A percentile compares a stretch with the other conserved stretches of the same genome.
phyloP scores from a whole-genome alignment of 306 rosid species.

The Rubus parviflorus region DNA sequence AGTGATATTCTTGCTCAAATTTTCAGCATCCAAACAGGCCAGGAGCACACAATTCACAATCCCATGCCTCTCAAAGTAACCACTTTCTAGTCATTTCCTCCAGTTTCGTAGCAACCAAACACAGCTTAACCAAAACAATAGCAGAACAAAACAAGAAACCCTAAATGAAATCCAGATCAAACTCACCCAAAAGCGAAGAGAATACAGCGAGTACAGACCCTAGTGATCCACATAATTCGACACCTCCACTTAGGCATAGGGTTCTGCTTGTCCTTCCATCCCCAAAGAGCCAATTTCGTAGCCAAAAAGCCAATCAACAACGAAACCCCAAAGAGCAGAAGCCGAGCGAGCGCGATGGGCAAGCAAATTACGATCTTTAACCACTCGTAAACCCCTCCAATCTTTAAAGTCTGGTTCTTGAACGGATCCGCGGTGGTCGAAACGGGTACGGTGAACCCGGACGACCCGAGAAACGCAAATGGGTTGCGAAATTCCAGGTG shows the following conservation, averaged over 20 bases:
- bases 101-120: slow-evolving; percentile 12
- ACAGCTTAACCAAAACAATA: neutral
- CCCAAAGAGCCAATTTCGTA: slow-evolving; percentile 62
- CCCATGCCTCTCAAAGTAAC: neutral
- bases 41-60: neutral
- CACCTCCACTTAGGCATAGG: slow-evolving; percentile 91
- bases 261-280: slow-evolving; percentile 77
- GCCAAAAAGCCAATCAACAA: slow-evolving; percentile 66
- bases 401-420: slow-evolving; percentile 48
- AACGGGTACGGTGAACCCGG: slow-evolving; percentile 48
- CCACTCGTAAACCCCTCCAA: slow-evolving; percentile 74
- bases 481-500: slow-evolving; percentile 41
- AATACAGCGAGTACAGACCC: slow-evolving; percentile 67
- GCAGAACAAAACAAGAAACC: neutral
- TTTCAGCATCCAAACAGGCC: neutral
- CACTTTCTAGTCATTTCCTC: slow-evolving; percentile 1
- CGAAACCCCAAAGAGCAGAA: slow-evolving; percentile 60
- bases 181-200: slow-evolving; percentile 80
- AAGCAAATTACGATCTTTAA: slow-evolving; percentile 48
- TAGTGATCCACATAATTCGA: slow-evolving; percentile 79
- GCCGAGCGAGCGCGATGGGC: slow-evolving; percentile 58
- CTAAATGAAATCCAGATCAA: too few species aligned
- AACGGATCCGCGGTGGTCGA: slow-evolving; percentile 69
- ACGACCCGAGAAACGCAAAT: slow-evolving; percentile 50
- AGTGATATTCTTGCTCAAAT: neutral